Evolutionary conservation across 2,329 filamentous ascomycete species (phyloP).

Genomic region (Talaromyces sp.): DNA sequence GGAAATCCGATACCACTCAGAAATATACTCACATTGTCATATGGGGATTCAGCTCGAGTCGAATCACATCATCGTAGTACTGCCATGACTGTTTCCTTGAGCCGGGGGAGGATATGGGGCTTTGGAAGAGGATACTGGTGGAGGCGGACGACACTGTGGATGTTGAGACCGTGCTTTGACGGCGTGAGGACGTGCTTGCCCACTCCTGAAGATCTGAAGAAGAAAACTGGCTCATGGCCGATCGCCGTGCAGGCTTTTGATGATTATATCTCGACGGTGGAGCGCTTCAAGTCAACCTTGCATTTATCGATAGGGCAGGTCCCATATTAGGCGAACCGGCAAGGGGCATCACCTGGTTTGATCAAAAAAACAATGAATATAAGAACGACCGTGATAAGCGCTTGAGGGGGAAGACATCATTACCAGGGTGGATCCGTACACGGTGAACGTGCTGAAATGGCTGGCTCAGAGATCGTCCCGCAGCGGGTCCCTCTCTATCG

Average conservation of each 20-base stretch:
- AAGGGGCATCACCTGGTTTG: conserved; percentile 11
- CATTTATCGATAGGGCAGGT: conserved; percentile 6
- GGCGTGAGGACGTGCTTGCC: conserved; percentile 30
- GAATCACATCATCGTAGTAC: conserved; percentile 34
- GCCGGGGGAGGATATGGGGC: conserved; percentile 31
- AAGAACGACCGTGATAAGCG: conserved; percentile 18
- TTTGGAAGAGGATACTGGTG: conserved; percentile 34
- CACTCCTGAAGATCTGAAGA: conserved; percentile 33
- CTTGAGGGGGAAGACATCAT: conserved; percentile 1
- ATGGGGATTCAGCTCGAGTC: conserved; percentile 32
- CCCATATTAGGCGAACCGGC: conserved; percentile 14
- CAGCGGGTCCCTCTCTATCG: conserved; percentile 12
- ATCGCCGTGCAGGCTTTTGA: neutral
- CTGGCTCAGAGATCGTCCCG: conserved; percentile 23
- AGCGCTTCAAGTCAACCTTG: conserved; percentile 6
- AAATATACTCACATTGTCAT: conserved; percentile 36
- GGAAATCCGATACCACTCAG: neutral
- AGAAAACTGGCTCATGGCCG: conserved; percentile 23
- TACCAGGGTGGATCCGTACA: neutral
- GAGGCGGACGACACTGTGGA: conserved; percentile 35
- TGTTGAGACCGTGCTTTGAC: conserved; percentile 32
- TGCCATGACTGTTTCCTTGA: conserved; percentile 36
- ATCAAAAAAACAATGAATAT: conserved; percentile 9
- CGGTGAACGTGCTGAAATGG: conserved; percentile 28
- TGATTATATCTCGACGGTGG: neutral